Conservation (phyloP, 495 filamentous ascomycete genomes). For the Penicillium silybi region DNA sequence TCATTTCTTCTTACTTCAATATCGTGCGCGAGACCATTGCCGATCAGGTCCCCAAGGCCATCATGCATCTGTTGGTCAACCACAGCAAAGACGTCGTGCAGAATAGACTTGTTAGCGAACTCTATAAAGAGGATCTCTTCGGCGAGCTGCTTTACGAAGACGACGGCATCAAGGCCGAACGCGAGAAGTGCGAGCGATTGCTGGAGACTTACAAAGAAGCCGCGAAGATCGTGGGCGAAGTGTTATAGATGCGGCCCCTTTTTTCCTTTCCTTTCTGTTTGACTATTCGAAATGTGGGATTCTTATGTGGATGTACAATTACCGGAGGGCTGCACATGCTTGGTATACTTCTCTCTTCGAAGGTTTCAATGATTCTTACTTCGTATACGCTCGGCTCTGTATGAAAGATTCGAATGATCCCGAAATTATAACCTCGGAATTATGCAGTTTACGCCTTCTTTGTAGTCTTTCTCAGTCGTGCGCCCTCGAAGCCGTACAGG, state of each 20-base stretch:
- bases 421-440: neutral
- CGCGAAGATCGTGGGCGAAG: conserved; percentile 95
- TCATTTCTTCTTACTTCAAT: conserved; percentile 97
- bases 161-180: conserved; percentile 91
- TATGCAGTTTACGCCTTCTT: conserved; percentile 14
- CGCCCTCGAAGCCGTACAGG: conserved; percentile 77
- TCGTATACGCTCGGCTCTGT: neutral
- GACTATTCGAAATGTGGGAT: conserved; percentile 10
- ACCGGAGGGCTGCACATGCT: conserved; percentile 17
- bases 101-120: conserved; percentile 89
- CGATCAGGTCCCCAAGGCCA: conserved; percentile 96
- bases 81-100: conserved; percentile 97
- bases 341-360: conserved; percentile 12
- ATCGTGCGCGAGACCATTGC: conserved; percentile 97
- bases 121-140: conserved; percentile 93
- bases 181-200: conserved; percentile 96
- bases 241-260: conserved; percentile 57
- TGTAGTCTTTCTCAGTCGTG: conserved; percentile 29
- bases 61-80: conserved; percentile 98
- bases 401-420: neutral
- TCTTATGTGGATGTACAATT: conserved; percentile 24
- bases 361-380: neutral
- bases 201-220: conserved; percentile 93
- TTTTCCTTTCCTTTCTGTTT: conserved; percentile 5
- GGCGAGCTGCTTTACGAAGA: conserved; percentile 95